These are phyloP conservation scores for Saturnispora dispora DNA, from an alignment of 805 yeast genomes.

Conservation along the genomic window DNA sequence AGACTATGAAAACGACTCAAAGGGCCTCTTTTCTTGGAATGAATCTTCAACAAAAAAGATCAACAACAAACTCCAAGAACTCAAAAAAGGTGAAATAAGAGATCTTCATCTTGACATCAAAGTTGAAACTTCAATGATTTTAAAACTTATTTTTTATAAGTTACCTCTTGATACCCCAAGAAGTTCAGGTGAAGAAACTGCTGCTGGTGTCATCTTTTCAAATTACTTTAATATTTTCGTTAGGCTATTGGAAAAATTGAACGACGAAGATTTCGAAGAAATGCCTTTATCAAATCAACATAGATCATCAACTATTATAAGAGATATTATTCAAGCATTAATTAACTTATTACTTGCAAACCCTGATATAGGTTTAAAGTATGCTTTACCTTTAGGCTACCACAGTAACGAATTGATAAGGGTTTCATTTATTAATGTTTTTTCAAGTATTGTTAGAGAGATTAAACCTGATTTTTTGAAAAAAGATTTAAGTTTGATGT, in stretches of 20 bases:
- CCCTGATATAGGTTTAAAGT: constrained; percentile 65
- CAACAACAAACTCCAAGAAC: constrained; percentile 12
- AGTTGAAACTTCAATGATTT: constrained; percentile 48
- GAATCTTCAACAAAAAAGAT: constrained; percentile 7
- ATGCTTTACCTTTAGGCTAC: constrained; percentile 71
- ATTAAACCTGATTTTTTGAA: constrained; percentile 16
- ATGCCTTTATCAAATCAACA: constrained; percentile 31
- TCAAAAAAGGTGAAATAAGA: constrained; percentile 18
- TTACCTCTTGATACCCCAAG: constrained; percentile 54
- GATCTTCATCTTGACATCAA: constrained; percentile 25
- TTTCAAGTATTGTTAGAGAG: constrained; percentile 48
- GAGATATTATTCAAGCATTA: constrained; percentile 54
- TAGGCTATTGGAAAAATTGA: constrained; percentile 40
- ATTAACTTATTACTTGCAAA: constrained; percentile 65
- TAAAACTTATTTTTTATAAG: constrained; percentile 46
- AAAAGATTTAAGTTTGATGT: constrained; percentile 8
- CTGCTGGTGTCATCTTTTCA: constrained; percentile 48
- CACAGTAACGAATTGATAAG: constrained; percentile 58
- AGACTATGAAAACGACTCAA: not conserved
- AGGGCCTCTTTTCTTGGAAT: constrained; percentile 6
- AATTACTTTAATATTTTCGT: constrained; percentile 58
- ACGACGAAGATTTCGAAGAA: constrained; percentile 16
- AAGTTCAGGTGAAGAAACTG: constrained; percentile 24
- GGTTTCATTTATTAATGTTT: constrained; percentile 67
- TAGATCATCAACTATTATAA: constrained; percentile 48